Evolutionary conservation across 257 asterid genomes (phyloP).

Genomic region (Nicotiana obtusifolia): DNA sequence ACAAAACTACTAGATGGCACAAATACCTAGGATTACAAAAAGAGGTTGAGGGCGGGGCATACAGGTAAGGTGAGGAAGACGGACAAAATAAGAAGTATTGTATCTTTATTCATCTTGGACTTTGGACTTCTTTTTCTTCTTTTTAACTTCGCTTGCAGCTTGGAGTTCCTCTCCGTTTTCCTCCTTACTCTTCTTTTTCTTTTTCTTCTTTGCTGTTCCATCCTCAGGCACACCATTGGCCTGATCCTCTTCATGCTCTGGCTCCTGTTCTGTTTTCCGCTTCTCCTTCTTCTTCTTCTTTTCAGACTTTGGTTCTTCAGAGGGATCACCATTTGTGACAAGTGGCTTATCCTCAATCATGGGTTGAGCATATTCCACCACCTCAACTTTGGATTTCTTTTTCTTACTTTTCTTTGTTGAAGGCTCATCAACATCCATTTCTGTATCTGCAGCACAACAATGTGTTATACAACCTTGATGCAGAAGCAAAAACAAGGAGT

Average conservation of each 20-base stretch:
- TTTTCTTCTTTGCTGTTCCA: slow-evolving; percentile 60
- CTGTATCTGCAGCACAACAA: slow-evolving; percentile 13
- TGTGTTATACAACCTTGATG: background rate
- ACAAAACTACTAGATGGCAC: background rate
- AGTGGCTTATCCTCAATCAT: slow-evolving; percentile 44
- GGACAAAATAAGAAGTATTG: background rate
- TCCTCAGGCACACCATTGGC: slow-evolving; percentile 36
- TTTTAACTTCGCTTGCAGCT: slow-evolving; percentile 38
- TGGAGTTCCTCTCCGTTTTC: slow-evolving; percentile 28
- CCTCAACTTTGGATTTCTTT: slow-evolving; percentile 35
- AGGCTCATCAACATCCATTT: slow-evolving; percentile 36
- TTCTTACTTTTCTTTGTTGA: slow-evolving; percentile 42
- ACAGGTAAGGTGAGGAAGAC: background rate
- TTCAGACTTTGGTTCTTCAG: slow-evolving; percentile 60
- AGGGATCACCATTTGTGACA: slow-evolving; percentile 36
- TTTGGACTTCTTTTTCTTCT: slow-evolving; percentile 53
- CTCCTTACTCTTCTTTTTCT: slow-evolving; percentile 55
- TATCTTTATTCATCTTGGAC: slow-evolving; percentile 27
- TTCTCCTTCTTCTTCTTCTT: slow-evolving; percentile 76
- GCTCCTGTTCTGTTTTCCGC: slow-evolving; percentile 43
- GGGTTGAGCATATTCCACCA: slow-evolving; percentile 21
- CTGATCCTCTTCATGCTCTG: slow-evolving; percentile 24
- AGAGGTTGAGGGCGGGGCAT: background rate
- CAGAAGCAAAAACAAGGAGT: background rate
- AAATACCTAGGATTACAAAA: background rate